These are phyloP conservation scores for Lagenidium sp. DNA, from an alignment of 352 stramenopile genomes.

Conservation along the genomic window DNA sequence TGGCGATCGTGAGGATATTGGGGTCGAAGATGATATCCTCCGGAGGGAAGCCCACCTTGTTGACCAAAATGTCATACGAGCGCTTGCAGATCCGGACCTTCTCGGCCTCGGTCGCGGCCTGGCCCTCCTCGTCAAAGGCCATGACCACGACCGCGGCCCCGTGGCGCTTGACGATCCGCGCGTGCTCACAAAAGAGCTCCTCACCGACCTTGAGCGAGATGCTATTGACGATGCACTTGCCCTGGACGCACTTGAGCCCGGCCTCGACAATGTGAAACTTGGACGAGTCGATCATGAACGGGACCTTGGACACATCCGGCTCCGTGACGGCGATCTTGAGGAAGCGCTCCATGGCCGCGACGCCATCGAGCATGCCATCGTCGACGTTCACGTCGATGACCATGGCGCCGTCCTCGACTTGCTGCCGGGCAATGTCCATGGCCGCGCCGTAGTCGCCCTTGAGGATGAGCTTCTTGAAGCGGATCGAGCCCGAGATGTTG, in stretches of 20 bases:
- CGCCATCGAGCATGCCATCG: constrained; percentile 94
- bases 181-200: constrained; percentile 93
- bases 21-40: constrained; percentile 98
- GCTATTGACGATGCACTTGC: constrained; percentile 96
- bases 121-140: constrained; percentile 96
- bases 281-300: constrained; percentile 97
- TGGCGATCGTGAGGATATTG: constrained; percentile 97
- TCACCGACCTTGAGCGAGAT: constrained; percentile 97
- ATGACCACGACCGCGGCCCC: constrained; percentile 95
- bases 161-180: constrained; percentile 92
- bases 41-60: constrained; percentile 90
- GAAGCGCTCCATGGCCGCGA: constrained; percentile 96
- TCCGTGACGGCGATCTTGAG: constrained; percentile 96
- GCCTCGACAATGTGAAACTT: constrained; percentile 97
- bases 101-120: constrained; percentile 91
- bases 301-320: constrained; percentile 93
- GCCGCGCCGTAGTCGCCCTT: constrained; percentile 90
- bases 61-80: constrained; percentile 96
- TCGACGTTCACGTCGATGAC: constrained; percentile 99
- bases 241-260: constrained; percentile 97
- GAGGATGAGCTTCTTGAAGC: constrained; percentile 96
- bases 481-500: constrained; percentile 93
- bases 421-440: constrained; percentile 95
- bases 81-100: constrained; percentile 98
- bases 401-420: constrained; percentile 95